A percentile compares a stretch with the other conserved stretches of the same genome.
Evolutionary conservation across 345 rosid genomes (phyloP).

Genomic region (Eutrema japonicum): DNA sequence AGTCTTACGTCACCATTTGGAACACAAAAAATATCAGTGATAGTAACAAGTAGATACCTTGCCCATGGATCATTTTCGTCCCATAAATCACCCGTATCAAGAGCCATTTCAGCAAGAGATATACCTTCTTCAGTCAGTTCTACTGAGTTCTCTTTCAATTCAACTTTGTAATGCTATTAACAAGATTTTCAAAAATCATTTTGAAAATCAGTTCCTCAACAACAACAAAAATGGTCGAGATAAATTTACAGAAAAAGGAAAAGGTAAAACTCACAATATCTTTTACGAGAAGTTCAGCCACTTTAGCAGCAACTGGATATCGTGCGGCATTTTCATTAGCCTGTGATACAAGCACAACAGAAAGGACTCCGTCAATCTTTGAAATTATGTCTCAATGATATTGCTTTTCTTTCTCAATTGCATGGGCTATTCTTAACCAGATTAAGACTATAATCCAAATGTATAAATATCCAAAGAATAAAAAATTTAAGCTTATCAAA

Average conservation of each 20-base stretch:
- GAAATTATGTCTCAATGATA: constrained; percentile 12
- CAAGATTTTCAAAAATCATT: constrained; percentile 27
- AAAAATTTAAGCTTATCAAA: constrained; percentile 17
- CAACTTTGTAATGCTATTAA: constrained; percentile 81
- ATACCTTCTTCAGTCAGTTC: constrained; percentile 97
- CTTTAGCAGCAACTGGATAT: constrained; percentile 96
- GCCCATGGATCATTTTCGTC: constrained; percentile 99
- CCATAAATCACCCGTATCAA: constrained; percentile 93
- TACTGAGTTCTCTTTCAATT: constrained; percentile 92
- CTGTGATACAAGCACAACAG: constrained; percentile 49
- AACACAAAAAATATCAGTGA: constrained; percentile 17
- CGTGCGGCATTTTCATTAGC: constrained; percentile 92
- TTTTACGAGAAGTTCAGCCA: constrained; percentile 80
- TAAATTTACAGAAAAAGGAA: constrained; percentile 15
- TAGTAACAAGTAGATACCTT: constrained; percentile 55
- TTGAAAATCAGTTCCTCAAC: constrained; percentile 20
- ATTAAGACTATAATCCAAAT: constrained; percentile 20
- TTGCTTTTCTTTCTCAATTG: constrained; percentile 8
- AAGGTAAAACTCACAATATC: constrained; percentile 62
- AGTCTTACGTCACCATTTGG: constrained; percentile 2
- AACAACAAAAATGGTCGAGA: constrained; percentile 14
- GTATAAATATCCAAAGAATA: constrained; percentile 14
- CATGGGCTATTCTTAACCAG: constrained; percentile 14
- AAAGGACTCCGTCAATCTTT: constrained; percentile 18
- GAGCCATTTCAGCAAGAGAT: constrained; percentile 91